phyloP scores from a whole-genome alignment of 1,284 basidiomycete genomes.

The Puccinia coronata region DNA sequence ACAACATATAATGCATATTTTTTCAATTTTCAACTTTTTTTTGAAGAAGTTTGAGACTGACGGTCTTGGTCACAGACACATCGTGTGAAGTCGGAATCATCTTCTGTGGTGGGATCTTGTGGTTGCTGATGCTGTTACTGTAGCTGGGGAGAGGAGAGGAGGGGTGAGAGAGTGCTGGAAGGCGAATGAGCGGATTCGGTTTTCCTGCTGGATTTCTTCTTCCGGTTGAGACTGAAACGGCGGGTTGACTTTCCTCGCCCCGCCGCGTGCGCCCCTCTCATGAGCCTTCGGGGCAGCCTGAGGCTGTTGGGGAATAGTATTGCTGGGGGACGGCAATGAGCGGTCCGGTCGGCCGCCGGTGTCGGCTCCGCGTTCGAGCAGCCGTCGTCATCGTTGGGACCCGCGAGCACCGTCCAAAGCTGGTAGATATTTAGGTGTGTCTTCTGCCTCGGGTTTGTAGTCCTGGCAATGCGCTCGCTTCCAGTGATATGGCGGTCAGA shows the following conservation, averaged over 20 bases:
- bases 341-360: no score
- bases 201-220: constrained; percentile 11
- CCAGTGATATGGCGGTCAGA: no score
- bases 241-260: not conserved
- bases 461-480: no score
- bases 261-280: constrained; percentile 7
- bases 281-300: not conserved
- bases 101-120: constrained; percentile 1
- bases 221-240: constrained; percentile 18
- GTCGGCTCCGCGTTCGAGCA: no score
- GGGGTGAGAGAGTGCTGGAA: no score
- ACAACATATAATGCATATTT: no score
- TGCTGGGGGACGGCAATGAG: constrained; percentile 17
- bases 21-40: no score
- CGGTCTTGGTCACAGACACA: constrained; percentile 43
- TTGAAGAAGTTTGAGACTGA: constrained; percentile 45
- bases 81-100: constrained; percentile 34
- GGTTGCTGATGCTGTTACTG: not conserved
- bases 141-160: not conserved
- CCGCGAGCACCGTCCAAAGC: no score
- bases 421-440: no score
- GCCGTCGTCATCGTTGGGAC: no score
- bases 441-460: no score
- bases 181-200: constrained; percentile 3
- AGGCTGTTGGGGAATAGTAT: no score